phyloP scores from a whole-genome alignment of 371 early-diverging fungal species.

The Dichotomocladium elegans region DNA sequence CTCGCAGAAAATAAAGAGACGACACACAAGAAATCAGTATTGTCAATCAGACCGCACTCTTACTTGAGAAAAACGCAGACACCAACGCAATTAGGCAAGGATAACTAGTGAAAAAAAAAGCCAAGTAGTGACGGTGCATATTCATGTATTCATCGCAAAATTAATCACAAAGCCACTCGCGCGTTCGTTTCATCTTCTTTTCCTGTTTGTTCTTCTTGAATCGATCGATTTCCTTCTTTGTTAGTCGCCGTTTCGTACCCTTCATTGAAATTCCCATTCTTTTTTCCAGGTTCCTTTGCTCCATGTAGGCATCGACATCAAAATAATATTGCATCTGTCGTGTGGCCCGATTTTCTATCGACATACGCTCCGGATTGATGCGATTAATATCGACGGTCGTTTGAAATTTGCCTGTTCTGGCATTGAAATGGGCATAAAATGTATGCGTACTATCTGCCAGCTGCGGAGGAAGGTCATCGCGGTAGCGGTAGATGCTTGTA shows the following conservation, averaged over 20 bases:
- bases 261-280: background rate
- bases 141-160: background rate
- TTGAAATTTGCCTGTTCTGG: slow-evolving; percentile 49
- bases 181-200: slow-evolving; percentile 38
- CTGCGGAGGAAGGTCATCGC: background rate
- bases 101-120: background rate
- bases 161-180: slow-evolving; percentile 37
- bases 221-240: slow-evolving; percentile 36
- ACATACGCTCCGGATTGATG: slow-evolving; percentile 33
- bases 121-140: background rate
- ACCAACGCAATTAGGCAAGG: too few relatives aligned
- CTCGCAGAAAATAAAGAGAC: too few relatives aligned
- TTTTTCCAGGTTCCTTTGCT: slow-evolving; percentile 24
- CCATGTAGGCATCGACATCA: slow-evolving; percentile 45
- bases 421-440: slow-evolving; percentile 45
- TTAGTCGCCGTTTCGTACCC: slow-evolving; percentile 21
- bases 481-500: too few relatives aligned
- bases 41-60: too few relatives aligned
- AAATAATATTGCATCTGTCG: slow-evolving; percentile 47
- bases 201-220: slow-evolving; percentile 41
- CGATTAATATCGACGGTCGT: slow-evolving; percentile 31
- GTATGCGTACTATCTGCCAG: slow-evolving; percentile 18
- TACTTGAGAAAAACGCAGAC: too few relatives aligned
- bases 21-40: too few relatives aligned
- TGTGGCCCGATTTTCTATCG: slow-evolving; percentile 36